Conservation (phyloP, 257 asterid species). For the Solanum sejunctum region DNA sequence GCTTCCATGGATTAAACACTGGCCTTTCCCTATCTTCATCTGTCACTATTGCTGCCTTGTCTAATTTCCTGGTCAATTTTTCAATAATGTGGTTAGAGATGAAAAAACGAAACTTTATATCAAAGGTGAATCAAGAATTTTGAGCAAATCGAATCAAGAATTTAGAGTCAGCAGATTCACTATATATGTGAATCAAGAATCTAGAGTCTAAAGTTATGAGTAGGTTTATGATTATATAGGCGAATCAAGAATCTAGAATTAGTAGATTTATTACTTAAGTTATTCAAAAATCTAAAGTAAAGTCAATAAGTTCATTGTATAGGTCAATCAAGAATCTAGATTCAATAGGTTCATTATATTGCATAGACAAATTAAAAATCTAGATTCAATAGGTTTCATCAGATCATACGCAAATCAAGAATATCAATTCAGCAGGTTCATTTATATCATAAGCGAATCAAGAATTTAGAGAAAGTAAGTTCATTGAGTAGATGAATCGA, state of each 20-base stretch:
- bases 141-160: neutral
- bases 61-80: conserved; percentile 28
- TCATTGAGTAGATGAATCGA: neutral
- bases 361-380: neutral
- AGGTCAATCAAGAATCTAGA: neutral
- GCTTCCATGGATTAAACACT: conserved; percentile 32
- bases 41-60: conserved; percentile 45
- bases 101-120: neutral
- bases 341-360: neutral
- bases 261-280: neutral
- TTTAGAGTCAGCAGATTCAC: neutral
- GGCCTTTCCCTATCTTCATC: conserved; percentile 22
- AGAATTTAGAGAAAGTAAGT: neutral
- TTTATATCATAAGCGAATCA: neutral
- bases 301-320: neutral
- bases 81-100: neutral
- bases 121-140: neutral
- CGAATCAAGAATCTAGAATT: neutral
- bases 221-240: neutral
- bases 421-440: neutral
- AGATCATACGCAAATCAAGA: neutral
- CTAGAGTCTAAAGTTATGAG: neutral
- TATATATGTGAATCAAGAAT: neutral
- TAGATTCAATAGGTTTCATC: neutral
- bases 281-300: neutral